Evolutionary conservation across 139 green algal species (phyloP), one percentile per base, ranked within the genome.

Genomic region (Spirogloea muscicola): DNA sequence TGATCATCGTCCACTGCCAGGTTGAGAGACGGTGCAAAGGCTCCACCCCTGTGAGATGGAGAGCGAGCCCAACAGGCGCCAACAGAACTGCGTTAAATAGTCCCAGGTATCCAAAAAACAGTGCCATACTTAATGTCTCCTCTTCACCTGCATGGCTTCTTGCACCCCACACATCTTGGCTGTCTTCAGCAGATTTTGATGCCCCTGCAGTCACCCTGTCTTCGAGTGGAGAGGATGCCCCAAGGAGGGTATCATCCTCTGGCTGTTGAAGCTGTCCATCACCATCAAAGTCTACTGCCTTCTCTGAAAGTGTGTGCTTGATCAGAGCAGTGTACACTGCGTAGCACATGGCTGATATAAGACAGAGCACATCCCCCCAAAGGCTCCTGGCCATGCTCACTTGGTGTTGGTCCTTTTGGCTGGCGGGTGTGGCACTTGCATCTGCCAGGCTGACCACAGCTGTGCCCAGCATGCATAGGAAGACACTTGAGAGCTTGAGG

Each of bases 271-370:
- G n/a, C n/a, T n/a, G n/a, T 25, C 4, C 37, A 7, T n/a, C n/a
- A n/a, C n/a, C n/a, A n/a, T n/a, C n/a, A n/a, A n/a, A n/a, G 46
- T 9, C n/a, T n/a, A n/a, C n/a, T n/a, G n/a, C n/a, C 10, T 81
- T 63, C 29, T 91, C 81, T 6, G 84, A 86, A 69, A 95, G 67
- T n/a, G 84, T 58, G 21, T 74, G 74, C 0, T 82, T 64, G 51
- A 95, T 82, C 7, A 90, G 60, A 4, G 94, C 77, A 0, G 93
- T 96, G 86, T 98, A 98, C 13, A 51, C 57, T 1, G 83, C 92
- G 76, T 97, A 98, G 21, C 92, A 75, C 2, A 86, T 52, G 1
- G 90, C 87, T 7, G 89, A 90, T 38, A 89, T 25, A 3, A 97
- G 81, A 37, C 79, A 85, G 42, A 97, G 81, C 38, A 88, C 4